phyloP scores from a whole-genome alignment of 179 eudicot species.

The Beta macrorhiza region DNA sequence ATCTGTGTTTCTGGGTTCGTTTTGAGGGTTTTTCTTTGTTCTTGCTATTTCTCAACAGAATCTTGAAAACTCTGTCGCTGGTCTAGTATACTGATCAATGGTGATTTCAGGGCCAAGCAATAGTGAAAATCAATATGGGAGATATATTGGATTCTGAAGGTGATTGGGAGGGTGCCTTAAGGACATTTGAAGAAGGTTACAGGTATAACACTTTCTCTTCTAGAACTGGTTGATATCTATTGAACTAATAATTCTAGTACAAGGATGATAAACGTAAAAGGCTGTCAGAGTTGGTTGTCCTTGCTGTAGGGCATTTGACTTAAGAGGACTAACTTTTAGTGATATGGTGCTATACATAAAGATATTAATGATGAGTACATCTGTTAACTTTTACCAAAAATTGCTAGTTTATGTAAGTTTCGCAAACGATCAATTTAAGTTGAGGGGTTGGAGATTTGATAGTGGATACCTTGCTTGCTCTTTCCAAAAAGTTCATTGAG shows the following conservation, averaged over 20 bases:
- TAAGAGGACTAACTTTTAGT: not conserved
- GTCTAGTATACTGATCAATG: conserved; percentile 14
- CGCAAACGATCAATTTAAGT: not conserved
- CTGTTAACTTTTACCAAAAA: too few species aligned
- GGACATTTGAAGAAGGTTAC: conserved; percentile 72
- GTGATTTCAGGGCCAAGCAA: conserved; percentile 84
- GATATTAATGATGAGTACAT: not conserved
- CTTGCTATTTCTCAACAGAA: not conserved
- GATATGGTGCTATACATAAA: not conserved
- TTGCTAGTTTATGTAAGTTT: not conserved
- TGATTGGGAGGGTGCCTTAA: conserved; percentile 63
- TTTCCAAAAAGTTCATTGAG: not conserved
- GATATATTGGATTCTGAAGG: conserved; percentile 69
- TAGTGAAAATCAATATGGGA: conserved; percentile 82
- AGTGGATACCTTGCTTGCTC: not conserved
- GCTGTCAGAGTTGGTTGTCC: not conserved
- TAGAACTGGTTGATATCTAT: conserved; percentile 15
- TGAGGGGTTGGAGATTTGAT: not conserved
- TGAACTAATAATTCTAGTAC: not conserved
- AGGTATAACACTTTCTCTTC: conserved; percentile 33
- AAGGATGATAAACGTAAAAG: not conserved
- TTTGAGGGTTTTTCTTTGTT: not conserved
- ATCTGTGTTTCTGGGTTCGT: not conserved
- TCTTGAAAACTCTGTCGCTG: not conserved
- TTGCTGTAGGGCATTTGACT: not conserved